Conservation (phyloP, 768 basidiomycete genomes). For the Sutorius australiensis region DNA sequence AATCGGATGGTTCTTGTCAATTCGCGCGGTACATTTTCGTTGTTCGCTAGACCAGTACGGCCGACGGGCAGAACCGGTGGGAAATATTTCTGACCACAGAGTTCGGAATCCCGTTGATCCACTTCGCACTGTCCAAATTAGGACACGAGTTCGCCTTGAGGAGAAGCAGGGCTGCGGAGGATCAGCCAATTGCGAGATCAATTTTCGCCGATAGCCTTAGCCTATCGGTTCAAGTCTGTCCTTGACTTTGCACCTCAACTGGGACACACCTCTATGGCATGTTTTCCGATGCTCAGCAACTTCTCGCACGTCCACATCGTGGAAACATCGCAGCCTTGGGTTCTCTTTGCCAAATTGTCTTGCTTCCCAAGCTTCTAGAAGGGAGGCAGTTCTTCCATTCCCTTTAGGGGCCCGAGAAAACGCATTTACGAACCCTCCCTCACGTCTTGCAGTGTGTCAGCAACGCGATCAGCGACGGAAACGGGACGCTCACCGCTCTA, state of each 20-base stretch:
- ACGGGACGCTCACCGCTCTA: neutral
- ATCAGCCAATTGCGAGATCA: neutral
- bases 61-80: neutral
- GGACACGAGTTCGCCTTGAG: neutral
- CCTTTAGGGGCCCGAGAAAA: neutral
- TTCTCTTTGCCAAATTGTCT: neutral
- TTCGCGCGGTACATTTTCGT: neutral
- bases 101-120: neutral
- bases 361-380: conserved; percentile 1
- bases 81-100: neutral
- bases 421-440: neutral
- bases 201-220: neutral
- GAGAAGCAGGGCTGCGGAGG: neutral
- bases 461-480: conserved; percentile 3
- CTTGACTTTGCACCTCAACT: neutral
- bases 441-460: neutral
- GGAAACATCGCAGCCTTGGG: neutral
- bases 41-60: neutral
- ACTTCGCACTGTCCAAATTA: neutral
- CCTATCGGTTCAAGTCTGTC: neutral
- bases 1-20: neutral
- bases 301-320: conserved; percentile 3
- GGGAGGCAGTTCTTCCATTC: neutral
- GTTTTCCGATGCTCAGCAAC: neutral
- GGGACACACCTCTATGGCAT: conserved; percentile 5